Evolutionary conservation across 192 early-diverging fungal genomes (phyloP), one percentile per base, ranked within the genome.

Genomic region (Linnemannia zychae): DNA sequence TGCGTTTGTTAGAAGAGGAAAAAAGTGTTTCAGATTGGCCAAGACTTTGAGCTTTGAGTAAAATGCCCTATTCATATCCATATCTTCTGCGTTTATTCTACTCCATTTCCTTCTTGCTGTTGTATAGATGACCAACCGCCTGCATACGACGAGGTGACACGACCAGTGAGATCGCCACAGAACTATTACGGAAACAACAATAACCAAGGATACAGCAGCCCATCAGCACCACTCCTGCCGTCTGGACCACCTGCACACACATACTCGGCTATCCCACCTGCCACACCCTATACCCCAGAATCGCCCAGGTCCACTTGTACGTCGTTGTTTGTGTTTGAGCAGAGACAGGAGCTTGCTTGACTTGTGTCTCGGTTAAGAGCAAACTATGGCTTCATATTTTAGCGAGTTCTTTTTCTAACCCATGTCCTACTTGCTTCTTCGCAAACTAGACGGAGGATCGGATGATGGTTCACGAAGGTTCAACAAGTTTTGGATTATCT

Each of bases 401-500:
- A 22, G 50, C 47, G 47, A 4, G 18, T n/a, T 22, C 18, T 52
- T n/a, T 52, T 52, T 52, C 50, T 52, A 22, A 52, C 50, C n/a
- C n/a, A n/a, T n/a, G 17, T 18, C 22, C 6, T 52, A 22, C 12
- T 24, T 57, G 52, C n/a, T 28, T n/a, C 52, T 57, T 9, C 40
- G 40, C 24, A 33, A 2, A 33, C 28, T 31, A 63, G 57, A 63
- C 28, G 57, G 28, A n/a, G 57, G 11, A 9, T 63, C 28, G 12
- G 57, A 63, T 31, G 57, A 63, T 63, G 57, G 28, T 3, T 63
- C 57, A 7, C 57, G 57, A 31, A 63, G 57, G 24, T 63, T 63
- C 57, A 63, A 63, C 57, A 63, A 63, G 28, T 63, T 63, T 31
- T 63, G 57, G 57, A 9, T 63, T 7, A 31, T 63, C 57, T 63